Evolutionary conservation across 306 rosid genomes (phyloP), one percentile per base, ranked within the genome.

Genomic region (Cucurbita pepo): DNA sequence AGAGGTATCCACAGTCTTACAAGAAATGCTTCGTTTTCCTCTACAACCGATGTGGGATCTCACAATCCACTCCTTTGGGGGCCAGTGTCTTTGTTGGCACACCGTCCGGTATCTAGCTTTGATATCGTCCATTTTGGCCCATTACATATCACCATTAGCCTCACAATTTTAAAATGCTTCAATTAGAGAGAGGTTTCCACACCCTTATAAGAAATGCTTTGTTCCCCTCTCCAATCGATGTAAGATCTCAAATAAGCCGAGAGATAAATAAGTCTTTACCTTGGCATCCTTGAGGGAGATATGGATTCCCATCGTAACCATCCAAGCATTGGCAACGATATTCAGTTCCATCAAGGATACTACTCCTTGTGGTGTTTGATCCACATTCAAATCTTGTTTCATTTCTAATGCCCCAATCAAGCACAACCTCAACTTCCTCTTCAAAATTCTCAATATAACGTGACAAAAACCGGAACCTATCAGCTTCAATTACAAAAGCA

Each of bases 231-330:
- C 3, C 34, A 30, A 30, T 0, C 3, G 0, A 30, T 30, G 34
- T 30, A 3, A 3, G 3, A 30, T 30, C 34, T 30, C 34, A 30
- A 3, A 2, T 30, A 30, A 2, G 3, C 0, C 3, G 2, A 57
- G 12, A 30, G 19, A 54, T 15, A 15, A 52, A 48, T 48, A 3
- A 2, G 7, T 1, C 13, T 16, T 45, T 63, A 86, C 83, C 80
- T 40, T 69, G 25, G 12, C 88, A 84, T 14, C 83, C 91, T 2
- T 30, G 34, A 30, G 3, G 34, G 12, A 81, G 82, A 77, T 81
- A 85, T 30, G 84, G 87, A 48, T 77, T 87, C 11, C 91, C 88
- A 3, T 34, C 19, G 16, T 22, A 87, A 6, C 88, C 88, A 1
- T 13, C 1, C 12, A n/a, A 58, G 65, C 88, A 82, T 19, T 57